phyloP scores from a whole-genome alignment of 805 yeast genomes.

The Candida caryicola region DNA sequence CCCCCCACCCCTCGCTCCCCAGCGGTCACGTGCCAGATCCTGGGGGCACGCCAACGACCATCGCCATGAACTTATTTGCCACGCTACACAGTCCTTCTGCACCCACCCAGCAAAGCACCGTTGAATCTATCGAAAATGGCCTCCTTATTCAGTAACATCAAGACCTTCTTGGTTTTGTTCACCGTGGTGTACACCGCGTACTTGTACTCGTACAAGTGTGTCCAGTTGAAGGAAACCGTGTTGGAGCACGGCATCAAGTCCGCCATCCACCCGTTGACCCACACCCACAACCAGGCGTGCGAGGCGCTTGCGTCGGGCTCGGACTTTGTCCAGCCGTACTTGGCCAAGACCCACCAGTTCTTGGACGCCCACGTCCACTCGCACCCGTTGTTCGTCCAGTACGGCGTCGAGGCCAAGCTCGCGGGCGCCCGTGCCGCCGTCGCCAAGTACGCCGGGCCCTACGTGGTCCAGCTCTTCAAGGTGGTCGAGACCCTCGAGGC shows the following conservation, averaged over 20 bases:
- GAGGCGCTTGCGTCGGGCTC: conserved; percentile 29
- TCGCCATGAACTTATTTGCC: no score
- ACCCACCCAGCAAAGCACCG: no score
- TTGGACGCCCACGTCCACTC: conserved; percentile 38
- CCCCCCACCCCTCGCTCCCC: not conserved
- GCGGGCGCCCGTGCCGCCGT: conserved; percentile 20
- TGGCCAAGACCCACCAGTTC: conserved; percentile 22
- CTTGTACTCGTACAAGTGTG: conserved; percentile 41
- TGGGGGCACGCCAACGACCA: no score
- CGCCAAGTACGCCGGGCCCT: conserved; percentile 28
- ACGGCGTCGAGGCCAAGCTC: conserved; percentile 29
- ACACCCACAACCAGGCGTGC: conserved; percentile 36
- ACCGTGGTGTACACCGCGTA: conserved; percentile 34
- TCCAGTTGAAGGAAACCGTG: conserved; percentile 24
- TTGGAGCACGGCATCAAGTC: conserved; percentile 29
- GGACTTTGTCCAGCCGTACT: conserved; percentile 29
- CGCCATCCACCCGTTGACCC: conserved; percentile 38
- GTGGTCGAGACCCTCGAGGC: conserved; percentile 33
- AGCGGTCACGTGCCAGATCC: no score
- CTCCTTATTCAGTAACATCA: conserved; percentile 15
- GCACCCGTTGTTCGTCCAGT: conserved; percentile 32
- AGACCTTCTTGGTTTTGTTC: conserved; percentile 20
- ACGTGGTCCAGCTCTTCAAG: conserved; percentile 30
- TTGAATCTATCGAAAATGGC: conserved; percentile 3
- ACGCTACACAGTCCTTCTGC: no score